phyloP scores from a whole-genome alignment of 1,139 yeast genomes.

The Debaryomycetaceae sp. region DNA sequence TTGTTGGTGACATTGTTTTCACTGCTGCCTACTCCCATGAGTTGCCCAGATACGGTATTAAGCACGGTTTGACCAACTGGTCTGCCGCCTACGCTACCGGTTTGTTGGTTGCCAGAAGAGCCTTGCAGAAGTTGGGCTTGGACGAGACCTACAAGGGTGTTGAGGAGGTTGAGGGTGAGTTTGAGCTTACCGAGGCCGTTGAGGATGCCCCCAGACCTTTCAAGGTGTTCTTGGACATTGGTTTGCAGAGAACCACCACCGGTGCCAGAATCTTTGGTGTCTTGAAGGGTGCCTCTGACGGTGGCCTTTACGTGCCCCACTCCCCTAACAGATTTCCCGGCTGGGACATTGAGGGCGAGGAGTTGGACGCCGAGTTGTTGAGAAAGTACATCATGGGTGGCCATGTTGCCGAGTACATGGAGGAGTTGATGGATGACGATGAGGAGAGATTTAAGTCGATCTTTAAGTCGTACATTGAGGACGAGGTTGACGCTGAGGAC shows the following conservation, averaged over 20 bases:
- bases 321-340: constrained; percentile 99
- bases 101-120: constrained; percentile 98
- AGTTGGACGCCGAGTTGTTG: constrained; percentile 94
- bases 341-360: constrained; percentile 98
- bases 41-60: constrained; percentile 96
- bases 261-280: constrained; percentile 99
- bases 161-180: constrained; percentile 99
- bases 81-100: constrained; percentile 99
- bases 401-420: constrained; percentile 99
- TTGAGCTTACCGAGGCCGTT: constrained; percentile 95
- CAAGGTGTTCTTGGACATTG: constrained; percentile 99
- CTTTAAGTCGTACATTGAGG: constrained; percentile 95
- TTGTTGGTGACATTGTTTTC: constrained; percentile 94
- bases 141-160: constrained; percentile 99
- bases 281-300: constrained; percentile 99
- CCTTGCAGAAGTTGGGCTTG: constrained; percentile 94
- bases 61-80: constrained; percentile 99
- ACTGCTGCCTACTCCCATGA: constrained; percentile 99
- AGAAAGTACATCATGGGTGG: constrained; percentile 99
- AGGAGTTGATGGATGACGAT: constrained; percentile 99
- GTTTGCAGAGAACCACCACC: constrained; percentile 99
- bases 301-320: constrained; percentile 99
- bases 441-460: constrained; percentile 98
- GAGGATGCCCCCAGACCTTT: constrained; percentile 99
- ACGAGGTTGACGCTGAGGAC: constrained; percentile 95